Percentiles rank a stretch among this genome's conserved stretches.
Conservation (phyloP, 495 filamentous ascomycete genomes). For the Articulospora tetracladia region DNA sequence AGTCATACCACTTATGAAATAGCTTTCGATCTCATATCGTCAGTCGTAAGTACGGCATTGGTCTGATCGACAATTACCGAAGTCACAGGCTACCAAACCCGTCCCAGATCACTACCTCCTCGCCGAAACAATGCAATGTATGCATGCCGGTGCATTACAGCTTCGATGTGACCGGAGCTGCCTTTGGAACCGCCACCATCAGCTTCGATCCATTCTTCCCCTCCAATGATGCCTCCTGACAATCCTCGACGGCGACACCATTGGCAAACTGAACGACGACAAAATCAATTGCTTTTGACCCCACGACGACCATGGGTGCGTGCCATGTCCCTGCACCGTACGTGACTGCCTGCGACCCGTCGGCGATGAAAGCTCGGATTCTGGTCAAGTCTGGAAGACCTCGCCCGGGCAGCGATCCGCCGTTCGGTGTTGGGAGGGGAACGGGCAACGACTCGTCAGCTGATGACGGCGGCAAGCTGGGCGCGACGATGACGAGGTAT, state of each 20-base stretch:
- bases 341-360: constrained; percentile 79
- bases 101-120: not conserved
- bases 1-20: too few relatives aligned
- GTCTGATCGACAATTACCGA: not conserved
- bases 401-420: constrained; percentile 35
- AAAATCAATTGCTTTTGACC: constrained; percentile 66
- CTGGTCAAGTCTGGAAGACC: constrained; percentile 73
- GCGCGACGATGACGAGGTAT: constrained; percentile 91
- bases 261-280: constrained; percentile 87
- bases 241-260: constrained; percentile 80
- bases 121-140: not conserved
- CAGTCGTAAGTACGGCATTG: not conserved
- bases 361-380: constrained; percentile 74
- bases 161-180: not conserved
- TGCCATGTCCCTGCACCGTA: constrained; percentile 92
- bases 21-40: too few relatives aligned
- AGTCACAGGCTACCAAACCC: not conserved
- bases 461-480: constrained; percentile 47
- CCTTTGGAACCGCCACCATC: constrained; percentile 10
- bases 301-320: constrained; percentile 92
- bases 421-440: constrained; percentile 13
- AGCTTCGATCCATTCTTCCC: not conserved
- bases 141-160: not conserved
- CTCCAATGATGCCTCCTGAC: constrained; percentile 64
- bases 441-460: constrained; percentile 31